These are phyloP conservation scores for Gossypium davidsonii DNA, from an alignment of 441 rosid genomes.

Conservation along the genomic window DNA sequence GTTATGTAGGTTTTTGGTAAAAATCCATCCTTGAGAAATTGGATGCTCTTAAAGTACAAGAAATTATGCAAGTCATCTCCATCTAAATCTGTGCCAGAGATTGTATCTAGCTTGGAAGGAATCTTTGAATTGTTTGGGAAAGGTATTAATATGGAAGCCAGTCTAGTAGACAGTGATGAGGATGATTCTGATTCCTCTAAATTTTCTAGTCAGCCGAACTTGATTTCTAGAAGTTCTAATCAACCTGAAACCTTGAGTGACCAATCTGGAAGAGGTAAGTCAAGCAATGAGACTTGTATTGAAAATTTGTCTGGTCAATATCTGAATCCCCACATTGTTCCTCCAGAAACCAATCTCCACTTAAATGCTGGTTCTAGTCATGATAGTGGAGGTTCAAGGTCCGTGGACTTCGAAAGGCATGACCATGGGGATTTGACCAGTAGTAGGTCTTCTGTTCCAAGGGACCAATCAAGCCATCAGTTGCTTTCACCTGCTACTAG, in stretches of 20 bases:
- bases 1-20: constrained; percentile 59
- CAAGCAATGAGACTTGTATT: constrained; percentile 20
- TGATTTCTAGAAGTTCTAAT: constrained; percentile 28
- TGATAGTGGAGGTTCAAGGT: constrained; percentile 55
- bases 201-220: constrained; percentile 23
- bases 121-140: constrained; percentile 43
- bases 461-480: constrained; percentile 51
- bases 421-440: constrained; percentile 62
- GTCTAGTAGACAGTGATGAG: constrained; percentile 48
- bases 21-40: constrained; percentile 51
- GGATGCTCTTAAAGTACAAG: constrained; percentile 63
- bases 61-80: constrained; percentile 44
- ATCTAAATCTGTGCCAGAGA: constrained; percentile 38
- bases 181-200: constrained; percentile 43
- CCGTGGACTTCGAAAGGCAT: constrained; percentile 54
- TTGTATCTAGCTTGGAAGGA: constrained; percentile 44
- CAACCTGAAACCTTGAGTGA: constrained; percentile 28
- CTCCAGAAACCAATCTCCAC: constrained; percentile 35
- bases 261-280: constrained; percentile 29
- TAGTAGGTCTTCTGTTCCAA: constrained; percentile 57
- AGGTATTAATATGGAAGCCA: constrained; percentile 42
- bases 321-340: constrained; percentile 32
- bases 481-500: constrained; percentile 60
- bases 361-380: constrained; percentile 49
- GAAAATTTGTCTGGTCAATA: constrained; percentile 32